These are phyloP conservation scores for Ilyonectria robusta DNA, from an alignment of 2,329 filamentous ascomycete genomes.

Conservation along the genomic window DNA sequence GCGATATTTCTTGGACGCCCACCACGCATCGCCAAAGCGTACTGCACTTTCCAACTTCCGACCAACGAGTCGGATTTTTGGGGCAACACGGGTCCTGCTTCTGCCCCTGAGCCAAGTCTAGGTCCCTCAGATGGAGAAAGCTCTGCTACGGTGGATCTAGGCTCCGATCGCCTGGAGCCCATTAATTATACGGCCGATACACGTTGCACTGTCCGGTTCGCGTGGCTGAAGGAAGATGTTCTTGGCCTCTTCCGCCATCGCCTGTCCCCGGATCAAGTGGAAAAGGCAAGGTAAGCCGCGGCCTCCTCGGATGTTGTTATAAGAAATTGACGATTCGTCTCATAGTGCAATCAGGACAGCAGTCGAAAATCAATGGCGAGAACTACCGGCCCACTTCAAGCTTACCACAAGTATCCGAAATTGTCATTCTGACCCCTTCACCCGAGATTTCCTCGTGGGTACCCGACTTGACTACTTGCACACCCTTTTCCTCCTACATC, in stretches of 20 bases:
- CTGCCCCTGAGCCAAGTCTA: neutral
- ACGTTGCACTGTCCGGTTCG: slow-evolving; percentile 28
- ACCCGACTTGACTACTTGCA: slow-evolving; percentile 36
- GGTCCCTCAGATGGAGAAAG: neutral
- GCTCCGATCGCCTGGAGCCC: neutral
- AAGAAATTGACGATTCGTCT: neutral
- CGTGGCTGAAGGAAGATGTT: slow-evolving; percentile 35
- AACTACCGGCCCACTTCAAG: slow-evolving; percentile 25
- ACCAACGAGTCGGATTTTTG: slow-evolving; percentile 9
- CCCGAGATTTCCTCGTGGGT: slow-evolving; percentile 30
- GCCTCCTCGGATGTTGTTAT: neutral
- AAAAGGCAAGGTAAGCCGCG: slow-evolving; percentile 2
- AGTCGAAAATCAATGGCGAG: slow-evolving; percentile 32
- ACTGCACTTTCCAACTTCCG: slow-evolving; percentile 23
- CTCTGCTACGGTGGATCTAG: neutral
- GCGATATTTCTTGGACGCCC: slow-evolving; percentile 59
- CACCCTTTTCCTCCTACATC: slow-evolving; percentile 25
- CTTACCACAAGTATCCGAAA: slow-evolving; percentile 25
- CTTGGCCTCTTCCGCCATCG: slow-evolving; percentile 23
- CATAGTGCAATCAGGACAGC: slow-evolving; percentile 20
- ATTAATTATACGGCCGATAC: slow-evolving; percentile 35
- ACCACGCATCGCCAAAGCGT: slow-evolving; percentile 53
- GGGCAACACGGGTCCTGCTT: neutral
- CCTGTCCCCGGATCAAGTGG: neutral
- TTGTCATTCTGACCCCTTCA: slow-evolving; percentile 17